A percentile compares a stretch with the other conserved stretches of the same genome.
These are phyloP conservation scores for Chaetomium fimeti DNA, from an alignment of 495 filamentous ascomycete genomes.

Conservation along the genomic window DNA sequence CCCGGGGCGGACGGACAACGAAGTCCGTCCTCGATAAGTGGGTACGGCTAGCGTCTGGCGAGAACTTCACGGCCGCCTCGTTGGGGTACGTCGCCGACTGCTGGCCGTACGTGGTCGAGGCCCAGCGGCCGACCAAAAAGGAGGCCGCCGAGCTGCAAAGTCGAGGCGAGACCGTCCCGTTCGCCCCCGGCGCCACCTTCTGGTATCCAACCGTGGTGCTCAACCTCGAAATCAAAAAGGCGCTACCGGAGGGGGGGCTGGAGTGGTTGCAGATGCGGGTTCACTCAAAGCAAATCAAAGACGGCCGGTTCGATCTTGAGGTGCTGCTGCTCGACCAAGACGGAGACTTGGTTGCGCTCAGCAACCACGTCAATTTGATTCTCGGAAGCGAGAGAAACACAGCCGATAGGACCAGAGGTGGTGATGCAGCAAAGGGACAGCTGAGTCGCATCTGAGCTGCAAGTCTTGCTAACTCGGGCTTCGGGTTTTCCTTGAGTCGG, in stretches of 20 bases:
- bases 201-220: constrained; percentile 82
- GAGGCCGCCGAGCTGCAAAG: constrained; percentile 5
- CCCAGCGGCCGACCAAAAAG: constrained; percentile 22
- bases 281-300: constrained; percentile 55
- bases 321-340: constrained; percentile 58
- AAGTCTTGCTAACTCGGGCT: not conserved
- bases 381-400: constrained; percentile 43
- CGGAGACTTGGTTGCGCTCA: constrained; percentile 60
- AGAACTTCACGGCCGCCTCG: constrained; percentile 53
- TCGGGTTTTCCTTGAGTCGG: not conserved
- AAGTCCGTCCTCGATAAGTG: constrained; percentile 61
- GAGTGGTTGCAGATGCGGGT: constrained; percentile 66
- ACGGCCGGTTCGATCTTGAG: constrained; percentile 65
- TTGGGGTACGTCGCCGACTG: constrained; percentile 61
- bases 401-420: constrained; percentile 19
- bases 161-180: constrained; percentile 19
- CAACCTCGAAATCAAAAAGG: constrained; percentile 66
- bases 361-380: constrained; percentile 62
- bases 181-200: constrained; percentile 27
- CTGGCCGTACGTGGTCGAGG: constrained; percentile 39
- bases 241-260: constrained; percentile 56
- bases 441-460: constrained; percentile 14
- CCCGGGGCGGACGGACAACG: constrained; percentile 45
- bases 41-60: constrained; percentile 54
- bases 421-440: not conserved